phyloP scores from a whole-genome alignment of 1,284 basidiomycete species.

The Naganishia sp. region DNA sequence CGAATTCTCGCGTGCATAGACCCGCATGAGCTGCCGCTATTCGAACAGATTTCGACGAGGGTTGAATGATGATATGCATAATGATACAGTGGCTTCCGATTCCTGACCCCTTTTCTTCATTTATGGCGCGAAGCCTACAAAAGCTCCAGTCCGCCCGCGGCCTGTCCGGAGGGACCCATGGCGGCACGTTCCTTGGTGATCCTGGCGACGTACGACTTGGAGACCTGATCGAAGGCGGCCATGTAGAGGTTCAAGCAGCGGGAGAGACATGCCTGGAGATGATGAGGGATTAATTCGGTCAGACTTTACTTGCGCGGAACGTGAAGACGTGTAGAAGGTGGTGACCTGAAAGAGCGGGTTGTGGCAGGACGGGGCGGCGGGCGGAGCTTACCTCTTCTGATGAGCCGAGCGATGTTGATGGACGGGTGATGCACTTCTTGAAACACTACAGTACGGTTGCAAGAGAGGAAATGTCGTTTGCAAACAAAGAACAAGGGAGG shows the following conservation, averaged over 20 bases:
- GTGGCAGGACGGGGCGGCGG: background rate
- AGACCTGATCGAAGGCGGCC: slow-evolving; percentile 54
- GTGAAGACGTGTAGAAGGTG: background rate
- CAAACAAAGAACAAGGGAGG: background rate
- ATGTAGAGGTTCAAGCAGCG: slow-evolving; percentile 54
- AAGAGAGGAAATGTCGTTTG: background rate
- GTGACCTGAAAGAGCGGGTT: background rate
- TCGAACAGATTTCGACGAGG: no score
- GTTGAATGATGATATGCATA: slow-evolving; percentile 4
- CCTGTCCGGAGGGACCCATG: slow-evolving; percentile 18
- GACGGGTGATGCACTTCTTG: slow-evolving; percentile 51
- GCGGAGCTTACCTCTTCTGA: slow-evolving; percentile 49
- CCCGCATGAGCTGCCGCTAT: no score
- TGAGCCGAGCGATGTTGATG: slow-evolving; percentile 45
- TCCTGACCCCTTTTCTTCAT: no score
- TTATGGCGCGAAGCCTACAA: slow-evolving; percentile 6
- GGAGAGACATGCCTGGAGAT: slow-evolving; percentile 46
- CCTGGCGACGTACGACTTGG: slow-evolving; percentile 50
- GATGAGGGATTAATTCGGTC: background rate
- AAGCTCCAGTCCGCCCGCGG: slow-evolving; percentile 26
- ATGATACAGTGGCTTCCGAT: slow-evolving; percentile 13
- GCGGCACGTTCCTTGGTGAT: slow-evolving; percentile 45
- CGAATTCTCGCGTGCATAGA: no score
- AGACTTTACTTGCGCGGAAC: background rate
- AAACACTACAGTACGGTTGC: slow-evolving; percentile 46